A percentile compares a stretch with the other conserved stretches of the same genome.
These are phyloP conservation scores for Tephrocybe sp. DNA, from an alignment of 768 basidiomycete species.

Conservation along the genomic window DNA sequence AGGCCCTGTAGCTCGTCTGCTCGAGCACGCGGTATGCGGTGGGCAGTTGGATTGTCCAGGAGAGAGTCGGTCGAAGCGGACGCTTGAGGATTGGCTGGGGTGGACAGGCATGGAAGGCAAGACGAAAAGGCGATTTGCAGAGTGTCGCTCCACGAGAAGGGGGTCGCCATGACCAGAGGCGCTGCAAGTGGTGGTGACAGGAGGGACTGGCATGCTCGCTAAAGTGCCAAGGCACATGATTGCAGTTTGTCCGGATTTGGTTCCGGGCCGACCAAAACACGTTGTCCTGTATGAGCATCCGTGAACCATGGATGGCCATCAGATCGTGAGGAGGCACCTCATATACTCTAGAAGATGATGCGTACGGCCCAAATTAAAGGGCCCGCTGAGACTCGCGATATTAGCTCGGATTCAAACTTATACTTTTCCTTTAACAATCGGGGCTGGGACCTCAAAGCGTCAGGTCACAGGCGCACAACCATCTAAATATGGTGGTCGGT, in stretches of 20 bases:
- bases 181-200: not conserved
- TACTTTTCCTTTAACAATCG: too few relatives aligned
- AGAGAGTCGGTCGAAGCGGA: constrained; percentile 25
- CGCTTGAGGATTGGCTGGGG: constrained; percentile 18
- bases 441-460: too few relatives aligned
- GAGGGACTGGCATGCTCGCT: not conserved
- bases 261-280: too few relatives aligned
- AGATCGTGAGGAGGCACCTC: too few relatives aligned
- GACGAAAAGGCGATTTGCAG: constrained; percentile 56
- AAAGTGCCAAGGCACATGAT: not conserved
- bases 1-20: constrained; percentile 40
- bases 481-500: not conserved
- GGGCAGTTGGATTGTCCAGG: constrained; percentile 25
- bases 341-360: too few relatives aligned
- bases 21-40: constrained; percentile 35
- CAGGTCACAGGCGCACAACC: not conserved
- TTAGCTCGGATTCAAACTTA: too few relatives aligned
- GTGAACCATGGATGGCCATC: too few relatives aligned
- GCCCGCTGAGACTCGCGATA: too few relatives aligned
- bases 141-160: constrained; percentile 62
- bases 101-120: constrained; percentile 57
- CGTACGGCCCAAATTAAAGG: too few relatives aligned
- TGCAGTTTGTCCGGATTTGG: constrained; percentile 7
- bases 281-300: too few relatives aligned
- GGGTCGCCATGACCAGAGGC: constrained; percentile 26